Conservation (phyloP, 306 rosid genomes). For the Betula pendula region DNA sequence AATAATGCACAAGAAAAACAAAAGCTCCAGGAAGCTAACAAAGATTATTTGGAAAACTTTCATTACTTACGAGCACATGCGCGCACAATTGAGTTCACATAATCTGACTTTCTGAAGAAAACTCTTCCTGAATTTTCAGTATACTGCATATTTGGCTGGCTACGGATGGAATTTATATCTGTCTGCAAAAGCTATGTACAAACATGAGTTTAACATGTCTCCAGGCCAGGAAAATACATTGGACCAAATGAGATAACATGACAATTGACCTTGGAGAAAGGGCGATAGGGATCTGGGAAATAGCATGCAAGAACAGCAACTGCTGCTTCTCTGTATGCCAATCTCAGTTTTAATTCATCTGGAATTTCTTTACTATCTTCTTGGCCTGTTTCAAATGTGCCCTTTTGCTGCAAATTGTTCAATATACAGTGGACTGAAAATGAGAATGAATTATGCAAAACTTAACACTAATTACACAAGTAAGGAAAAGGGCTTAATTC, state of each 20-base stretch:
- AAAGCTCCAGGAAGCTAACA: conserved; percentile 7
- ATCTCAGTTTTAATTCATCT: conserved; percentile 79
- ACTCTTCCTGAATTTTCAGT: conserved; percentile 65
- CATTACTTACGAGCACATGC: conserved; percentile 96
- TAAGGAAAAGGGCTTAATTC: conserved; percentile 22
- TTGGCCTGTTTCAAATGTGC: conserved; percentile 98
- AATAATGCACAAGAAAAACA: conserved; percentile 11
- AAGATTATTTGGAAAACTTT: conserved; percentile 23
- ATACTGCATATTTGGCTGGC: conserved; percentile 85
- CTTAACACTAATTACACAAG: conserved; percentile 10
- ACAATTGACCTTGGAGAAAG: conserved; percentile 61
- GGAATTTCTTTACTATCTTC: conserved; percentile 93
- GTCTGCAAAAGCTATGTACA: conserved; percentile 64
- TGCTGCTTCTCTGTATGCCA: conserved; percentile 98
- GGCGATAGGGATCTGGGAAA: conserved; percentile 80
- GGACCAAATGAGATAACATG: conserved; percentile 23
- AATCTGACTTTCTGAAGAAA: conserved; percentile 81
- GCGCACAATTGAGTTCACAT: conserved; percentile 75
- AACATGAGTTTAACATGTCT: conserved; percentile 28
- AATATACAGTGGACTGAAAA: conserved; percentile 27
- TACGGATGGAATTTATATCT: conserved; percentile 73
- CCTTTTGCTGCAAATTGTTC: conserved; percentile 79
- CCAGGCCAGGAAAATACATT: conserved; percentile 14
- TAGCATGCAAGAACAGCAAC: conserved; percentile 91
- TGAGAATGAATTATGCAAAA: conserved; percentile 9